Percentiles rank a stretch among this genome's conserved stretches.
These are phyloP conservation scores for Aspergillus oerlinghausenensis DNA, from an alignment of 2,329 filamentous ascomycete species.

Conservation along the genomic window DNA sequence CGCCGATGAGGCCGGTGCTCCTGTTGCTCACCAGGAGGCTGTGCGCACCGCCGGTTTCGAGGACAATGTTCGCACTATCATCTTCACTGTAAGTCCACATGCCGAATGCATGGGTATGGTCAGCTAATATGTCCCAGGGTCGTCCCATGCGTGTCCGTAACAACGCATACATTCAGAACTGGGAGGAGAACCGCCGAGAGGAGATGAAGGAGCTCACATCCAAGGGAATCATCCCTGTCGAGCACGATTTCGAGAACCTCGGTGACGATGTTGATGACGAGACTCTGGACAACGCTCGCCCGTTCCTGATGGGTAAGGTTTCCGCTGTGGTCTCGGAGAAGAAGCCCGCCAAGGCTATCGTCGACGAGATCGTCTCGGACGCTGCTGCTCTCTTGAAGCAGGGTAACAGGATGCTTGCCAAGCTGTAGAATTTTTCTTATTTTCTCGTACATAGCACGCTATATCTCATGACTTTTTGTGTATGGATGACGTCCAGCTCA, in stretches of 20 bases:
- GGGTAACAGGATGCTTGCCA: constrained; percentile 63
- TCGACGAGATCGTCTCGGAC: constrained; percentile 88
- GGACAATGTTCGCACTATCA: constrained; percentile 94
- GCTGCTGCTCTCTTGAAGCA: constrained; percentile 67
- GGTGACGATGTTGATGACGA: constrained; percentile 71
- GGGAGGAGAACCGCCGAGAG: constrained; percentile 83
- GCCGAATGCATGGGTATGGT: neutral
- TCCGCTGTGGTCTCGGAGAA: constrained; percentile 90
- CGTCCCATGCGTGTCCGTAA: constrained; percentile 88
- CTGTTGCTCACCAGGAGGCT: constrained; percentile 90
- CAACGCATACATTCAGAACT: constrained; percentile 91
- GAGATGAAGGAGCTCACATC: constrained; percentile 91
- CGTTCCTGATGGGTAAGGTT: constrained; percentile 95
- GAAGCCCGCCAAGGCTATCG: constrained; percentile 83
- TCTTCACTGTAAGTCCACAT: constrained; percentile 66
- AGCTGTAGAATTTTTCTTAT: constrained; percentile 53
- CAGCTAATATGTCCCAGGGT: constrained; percentile 46
- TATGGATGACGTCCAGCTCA: neutral
- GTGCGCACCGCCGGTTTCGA: constrained; percentile 88
- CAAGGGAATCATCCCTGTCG: constrained; percentile 89
- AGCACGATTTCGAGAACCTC: constrained; percentile 86
- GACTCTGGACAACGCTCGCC: constrained; percentile 82
- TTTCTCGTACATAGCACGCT: constrained; percentile 5
- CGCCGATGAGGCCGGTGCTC: constrained; percentile 87
- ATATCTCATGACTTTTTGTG: constrained; percentile 1